A percentile compares a stretch with the other conserved stretches of the same genome.
Conservation (phyloP, 2,329 filamentous ascomycete genomes). For the Thermothelomyces thermophilus region DNA sequence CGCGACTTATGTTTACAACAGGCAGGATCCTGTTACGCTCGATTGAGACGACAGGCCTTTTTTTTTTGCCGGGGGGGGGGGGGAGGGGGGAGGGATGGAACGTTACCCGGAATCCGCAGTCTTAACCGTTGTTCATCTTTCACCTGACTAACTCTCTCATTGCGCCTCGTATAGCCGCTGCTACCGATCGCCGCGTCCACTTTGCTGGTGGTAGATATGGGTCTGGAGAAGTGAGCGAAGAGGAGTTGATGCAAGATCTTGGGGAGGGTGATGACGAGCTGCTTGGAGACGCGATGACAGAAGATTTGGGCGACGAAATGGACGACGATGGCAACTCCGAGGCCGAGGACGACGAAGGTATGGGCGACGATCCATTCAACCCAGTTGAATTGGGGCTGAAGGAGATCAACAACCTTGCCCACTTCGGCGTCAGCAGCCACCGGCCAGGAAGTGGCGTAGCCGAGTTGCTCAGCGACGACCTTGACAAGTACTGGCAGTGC, state of each 20-base stretch:
- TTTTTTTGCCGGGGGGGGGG: no score
- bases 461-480: slow-evolving; percentile 67
- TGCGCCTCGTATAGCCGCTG: neutral
- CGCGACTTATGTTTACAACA: slow-evolving; percentile 6
- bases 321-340: slow-evolving; percentile 18
- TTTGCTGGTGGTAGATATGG: neutral
- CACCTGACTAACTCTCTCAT: slow-evolving; percentile 18
- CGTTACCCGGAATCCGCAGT: no score
- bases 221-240: slow-evolving; percentile 10
- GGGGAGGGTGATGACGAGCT: slow-evolving; percentile 16
- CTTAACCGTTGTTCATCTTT: no score
- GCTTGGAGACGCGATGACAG: slow-evolving; percentile 19
- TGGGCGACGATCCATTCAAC: slow-evolving; percentile 36
- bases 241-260: slow-evolving; percentile 8
- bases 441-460: slow-evolving; percentile 76
- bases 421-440: slow-evolving; percentile 74
- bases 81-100: no score
- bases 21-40: slow-evolving; percentile 20
- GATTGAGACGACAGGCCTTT: slow-evolving; percentile 21
- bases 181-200: neutral
- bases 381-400: slow-evolving; percentile 57
- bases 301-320: slow-evolving; percentile 21
- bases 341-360: slow-evolving; percentile 18
- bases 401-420: slow-evolving; percentile 77
- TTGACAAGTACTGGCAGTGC: slow-evolving; percentile 72